A percentile compares a stretch with the other conserved stretches of the same genome.
Conservation (phyloP, 768 basidiomycete species). For the Suillus cothurnatus region DNA sequence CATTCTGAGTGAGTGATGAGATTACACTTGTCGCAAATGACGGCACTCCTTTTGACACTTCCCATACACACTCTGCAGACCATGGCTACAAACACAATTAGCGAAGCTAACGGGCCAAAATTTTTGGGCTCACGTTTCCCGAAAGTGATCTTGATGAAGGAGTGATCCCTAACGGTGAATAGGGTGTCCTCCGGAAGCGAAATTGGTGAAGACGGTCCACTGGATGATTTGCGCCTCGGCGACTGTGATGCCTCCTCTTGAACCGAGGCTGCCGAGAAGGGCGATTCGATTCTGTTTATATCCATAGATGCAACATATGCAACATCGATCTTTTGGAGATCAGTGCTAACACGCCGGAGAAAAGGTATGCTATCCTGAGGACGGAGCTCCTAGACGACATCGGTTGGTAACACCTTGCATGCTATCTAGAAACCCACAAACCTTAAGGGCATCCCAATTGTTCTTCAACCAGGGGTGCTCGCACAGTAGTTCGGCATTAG, state of each 20-base stretch:
- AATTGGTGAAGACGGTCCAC: slow-evolving; percentile 33
- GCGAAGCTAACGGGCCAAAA: slow-evolving; percentile 8
- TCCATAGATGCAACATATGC: slow-evolving; percentile 50
- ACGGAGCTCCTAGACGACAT: slow-evolving; percentile 62
- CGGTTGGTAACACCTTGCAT: slow-evolving; percentile 2
- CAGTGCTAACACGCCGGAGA: slow-evolving; percentile 86
- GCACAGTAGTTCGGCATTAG: slow-evolving; percentile 81
- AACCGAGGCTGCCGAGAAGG: slow-evolving; percentile 48
- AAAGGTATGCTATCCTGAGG: slow-evolving; percentile 96
- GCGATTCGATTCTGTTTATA: slow-evolving; percentile 31
- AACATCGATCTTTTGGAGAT: slow-evolving; percentile 73
- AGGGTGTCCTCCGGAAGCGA: slow-evolving; percentile 31
- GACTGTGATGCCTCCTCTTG: slow-evolving; percentile 41
- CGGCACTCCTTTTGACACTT: slow-evolving; percentile 82
- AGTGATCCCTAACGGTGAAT: slow-evolving; percentile 70
- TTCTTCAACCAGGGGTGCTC: slow-evolving; percentile 91
- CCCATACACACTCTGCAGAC: slow-evolving; percentile 81
- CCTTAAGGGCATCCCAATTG: slow-evolving; percentile 80
- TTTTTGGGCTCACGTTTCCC: slow-evolving; percentile 64
- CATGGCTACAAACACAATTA: slow-evolving; percentile 58
- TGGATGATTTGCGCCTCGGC: slow-evolving; percentile 41
- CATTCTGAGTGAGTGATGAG: slow-evolving; percentile 87
- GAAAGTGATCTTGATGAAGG: slow-evolving; percentile 91
- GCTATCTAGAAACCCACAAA: slow-evolving; percentile 33
- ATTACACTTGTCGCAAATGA: slow-evolving; percentile 87